Conservation (phyloP, 352 stramenopile species). For the Globisporangium alternatum region DNA sequence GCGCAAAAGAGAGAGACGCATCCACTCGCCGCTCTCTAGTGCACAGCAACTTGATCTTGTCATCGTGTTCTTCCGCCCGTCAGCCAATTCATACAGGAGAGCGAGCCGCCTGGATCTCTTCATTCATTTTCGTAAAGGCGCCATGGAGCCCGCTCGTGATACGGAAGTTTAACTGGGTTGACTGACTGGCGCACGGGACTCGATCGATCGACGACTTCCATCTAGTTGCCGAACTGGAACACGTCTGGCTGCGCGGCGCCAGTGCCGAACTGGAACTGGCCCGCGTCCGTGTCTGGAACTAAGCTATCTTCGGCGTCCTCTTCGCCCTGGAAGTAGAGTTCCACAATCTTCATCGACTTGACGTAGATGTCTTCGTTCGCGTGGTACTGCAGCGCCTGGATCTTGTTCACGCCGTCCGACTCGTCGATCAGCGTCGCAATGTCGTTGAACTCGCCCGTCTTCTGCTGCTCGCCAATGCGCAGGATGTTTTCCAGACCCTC, state of each 20-base stretch:
- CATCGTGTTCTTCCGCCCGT: background rate
- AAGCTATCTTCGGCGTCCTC: constrained; percentile 93
- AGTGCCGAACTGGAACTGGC: constrained; percentile 82
- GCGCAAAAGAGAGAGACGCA: background rate
- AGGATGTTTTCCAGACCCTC: constrained; percentile 99
- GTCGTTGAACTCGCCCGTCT: constrained; percentile 87
- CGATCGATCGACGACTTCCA: constrained; percentile 8
- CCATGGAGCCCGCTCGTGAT: background rate
- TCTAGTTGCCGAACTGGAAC: constrained; percentile 84
- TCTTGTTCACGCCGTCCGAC: constrained; percentile 96
- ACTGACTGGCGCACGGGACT: background rate
- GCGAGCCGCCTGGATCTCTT: constrained; percentile 1
- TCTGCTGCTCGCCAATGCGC: constrained; percentile 81
- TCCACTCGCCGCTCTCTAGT: background rate
- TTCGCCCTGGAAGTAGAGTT: constrained; percentile 97
- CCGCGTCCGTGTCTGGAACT: constrained; percentile 61
- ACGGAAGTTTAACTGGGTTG: constrained; percentile 20
- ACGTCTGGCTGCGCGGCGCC: constrained; percentile 59
- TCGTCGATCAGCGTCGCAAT: constrained; percentile 96
- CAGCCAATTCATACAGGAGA: constrained; percentile 7
- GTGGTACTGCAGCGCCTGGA: constrained; percentile 98
- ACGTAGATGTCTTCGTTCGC: constrained; percentile 94
- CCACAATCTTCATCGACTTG: constrained; percentile 97
- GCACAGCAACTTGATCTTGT: background rate
- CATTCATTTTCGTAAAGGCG: constrained; percentile 1